These are phyloP conservation scores for Hanseniaspora thailandica DNA, from an alignment of 805 yeast genomes.

Conservation along the genomic window DNA sequence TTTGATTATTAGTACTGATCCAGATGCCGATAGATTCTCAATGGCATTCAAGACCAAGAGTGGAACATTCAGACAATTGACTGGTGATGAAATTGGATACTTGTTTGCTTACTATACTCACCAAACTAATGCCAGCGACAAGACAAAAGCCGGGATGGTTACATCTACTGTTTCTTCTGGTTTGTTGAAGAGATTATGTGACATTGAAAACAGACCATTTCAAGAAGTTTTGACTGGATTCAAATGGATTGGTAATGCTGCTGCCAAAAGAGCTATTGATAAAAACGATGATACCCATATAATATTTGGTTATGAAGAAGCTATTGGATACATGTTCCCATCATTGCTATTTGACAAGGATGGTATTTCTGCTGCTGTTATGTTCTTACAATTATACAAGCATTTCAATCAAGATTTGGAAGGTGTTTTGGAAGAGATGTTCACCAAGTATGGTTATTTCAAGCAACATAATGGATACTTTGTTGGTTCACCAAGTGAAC, in stretches of 20 bases:
- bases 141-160: slow-evolving; percentile 40
- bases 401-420: slow-evolving; percentile 35
- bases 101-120: slow-evolving; percentile 61
- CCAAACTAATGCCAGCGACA: slow-evolving; percentile 19
- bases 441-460: slow-evolving; percentile 60
- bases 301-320: slow-evolving; percentile 91
- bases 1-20: slow-evolving; percentile 80
- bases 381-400: slow-evolving; percentile 61
- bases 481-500: slow-evolving; percentile 25
- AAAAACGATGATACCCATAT: slow-evolving; percentile 54
- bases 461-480: slow-evolving; percentile 84
- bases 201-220: slow-evolving; percentile 45
- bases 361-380: slow-evolving; percentile 69
- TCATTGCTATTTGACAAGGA: slow-evolving; percentile 76
- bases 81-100: slow-evolving; percentile 85
- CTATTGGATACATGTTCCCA: slow-evolving; percentile 86
- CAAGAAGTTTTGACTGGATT: slow-evolving; percentile 88
- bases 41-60: slow-evolving; percentile 30
- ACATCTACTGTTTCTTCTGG: slow-evolving; percentile 92
- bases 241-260: slow-evolving; percentile 92
- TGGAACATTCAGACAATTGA: slow-evolving; percentile 57
- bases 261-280: slow-evolving; percentile 24
- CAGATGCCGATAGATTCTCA: slow-evolving; percentile 92
- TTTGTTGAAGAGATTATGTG: slow-evolving; percentile 59
- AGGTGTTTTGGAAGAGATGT: slow-evolving; percentile 45